These are phyloP conservation scores for Annulohypoxylon truncatum DNA, from an alignment of 2,329 filamentous ascomycete genomes.

Conservation along the genomic window DNA sequence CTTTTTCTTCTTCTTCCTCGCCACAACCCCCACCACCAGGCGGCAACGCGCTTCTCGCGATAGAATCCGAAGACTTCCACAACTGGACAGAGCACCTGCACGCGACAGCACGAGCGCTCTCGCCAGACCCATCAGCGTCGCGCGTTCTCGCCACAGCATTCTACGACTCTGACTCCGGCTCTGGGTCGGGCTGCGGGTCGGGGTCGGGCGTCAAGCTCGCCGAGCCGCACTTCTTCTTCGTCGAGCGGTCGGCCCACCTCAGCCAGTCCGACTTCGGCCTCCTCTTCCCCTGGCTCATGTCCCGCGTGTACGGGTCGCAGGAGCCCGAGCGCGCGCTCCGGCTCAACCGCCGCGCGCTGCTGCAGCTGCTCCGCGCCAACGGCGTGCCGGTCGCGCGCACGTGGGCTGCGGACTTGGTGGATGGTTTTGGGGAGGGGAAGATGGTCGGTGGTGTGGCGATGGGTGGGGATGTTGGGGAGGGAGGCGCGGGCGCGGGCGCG, in stretches of 20 bases:
- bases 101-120: conserved; percentile 74
- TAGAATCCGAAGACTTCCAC: conserved; percentile 82
- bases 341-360: conserved; percentile 68
- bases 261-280: conserved; percentile 87
- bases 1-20: neutral
- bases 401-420: conserved; percentile 61
- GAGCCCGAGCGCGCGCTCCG: conserved; percentile 69
- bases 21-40: conserved; percentile 53
- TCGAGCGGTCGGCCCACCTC: conserved; percentile 78
- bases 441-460: neutral
- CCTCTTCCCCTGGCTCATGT: conserved; percentile 78
- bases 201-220: conserved; percentile 53
- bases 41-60: conserved; percentile 71
- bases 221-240: conserved; percentile 79
- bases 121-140: conserved; percentile 62
- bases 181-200: too few relatives aligned
- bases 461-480: neutral
- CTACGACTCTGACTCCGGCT: too few relatives aligned
- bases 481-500: conserved; percentile 38
- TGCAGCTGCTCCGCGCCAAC: conserved; percentile 67
- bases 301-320: conserved; percentile 66
- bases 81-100: conserved; percentile 81
- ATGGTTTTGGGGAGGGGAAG: conserved; percentile 49
- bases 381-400: conserved; percentile 63
- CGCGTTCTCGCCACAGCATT: conserved; percentile 57